These are phyloP conservation scores for Candida tammaniensis DNA, from an alignment of 805 yeast genomes.

Conservation along the genomic window DNA sequence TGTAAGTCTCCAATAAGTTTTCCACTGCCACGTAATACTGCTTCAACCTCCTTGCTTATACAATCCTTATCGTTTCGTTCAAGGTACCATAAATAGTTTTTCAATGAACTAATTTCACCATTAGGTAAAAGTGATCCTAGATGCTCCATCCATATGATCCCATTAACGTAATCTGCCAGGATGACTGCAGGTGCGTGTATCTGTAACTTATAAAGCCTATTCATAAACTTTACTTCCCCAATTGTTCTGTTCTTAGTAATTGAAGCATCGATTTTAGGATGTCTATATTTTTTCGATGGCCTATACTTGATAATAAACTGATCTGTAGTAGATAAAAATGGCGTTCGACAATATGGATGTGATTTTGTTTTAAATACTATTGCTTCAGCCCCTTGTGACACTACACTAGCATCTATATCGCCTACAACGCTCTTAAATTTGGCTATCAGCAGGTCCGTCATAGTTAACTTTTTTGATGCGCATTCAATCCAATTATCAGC, in stretches of 20 bases:
- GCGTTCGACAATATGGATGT: slow-evolving; percentile 57
- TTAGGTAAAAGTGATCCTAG: slow-evolving; percentile 56
- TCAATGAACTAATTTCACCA: slow-evolving; percentile 59
- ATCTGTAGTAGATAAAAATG: slow-evolving; percentile 22
- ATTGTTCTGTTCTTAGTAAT: slow-evolving; percentile 79
- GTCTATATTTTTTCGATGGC: slow-evolving; percentile 89
- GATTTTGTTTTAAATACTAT: slow-evolving; percentile 58
- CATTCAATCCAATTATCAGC: background rate
- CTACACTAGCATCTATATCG: slow-evolving; percentile 47
- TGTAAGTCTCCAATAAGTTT: slow-evolving; percentile 68
- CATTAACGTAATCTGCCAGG: slow-evolving; percentile 74
- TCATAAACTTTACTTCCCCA: slow-evolving; percentile 78
- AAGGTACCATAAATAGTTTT: slow-evolving; percentile 69
- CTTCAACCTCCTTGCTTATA: slow-evolving; percentile 35
- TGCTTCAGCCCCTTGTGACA: slow-evolving; percentile 93
- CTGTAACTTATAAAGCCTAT: slow-evolving; percentile 51
- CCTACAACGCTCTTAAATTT: slow-evolving; percentile 44
- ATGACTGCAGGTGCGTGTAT: slow-evolving; percentile 70
- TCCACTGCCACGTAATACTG: slow-evolving; percentile 58
- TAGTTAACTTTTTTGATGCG: slow-evolving; percentile 17
- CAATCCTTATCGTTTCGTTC: slow-evolving; percentile 31
- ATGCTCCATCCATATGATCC: slow-evolving; percentile 86
- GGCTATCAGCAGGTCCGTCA: slow-evolving; percentile 55
- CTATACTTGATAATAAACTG: slow-evolving; percentile 74
- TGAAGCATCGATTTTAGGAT: slow-evolving; percentile 71